Percentiles rank a stretch among this genome's conserved stretches.
Evolutionary conservation across 768 basidiomycete genomes (phyloP).

Genomic region (Strobilomyces confusus): DNA sequence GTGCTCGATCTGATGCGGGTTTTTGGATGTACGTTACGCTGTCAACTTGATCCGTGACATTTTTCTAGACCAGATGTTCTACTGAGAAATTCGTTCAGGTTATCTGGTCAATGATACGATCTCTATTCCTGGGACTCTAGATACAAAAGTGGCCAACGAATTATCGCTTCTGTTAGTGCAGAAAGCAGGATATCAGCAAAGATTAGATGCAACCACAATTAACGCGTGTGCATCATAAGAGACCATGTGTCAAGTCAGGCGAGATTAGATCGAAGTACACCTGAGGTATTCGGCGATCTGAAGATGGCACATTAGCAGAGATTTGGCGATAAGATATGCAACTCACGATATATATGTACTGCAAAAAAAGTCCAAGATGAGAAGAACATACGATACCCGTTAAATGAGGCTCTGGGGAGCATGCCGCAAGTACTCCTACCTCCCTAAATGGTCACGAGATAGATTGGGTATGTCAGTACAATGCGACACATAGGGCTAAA

Average conservation of each 20-base stretch:
- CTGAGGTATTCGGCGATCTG: conserved; percentile 4
- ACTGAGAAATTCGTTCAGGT: neutral
- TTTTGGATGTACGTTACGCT: neutral
- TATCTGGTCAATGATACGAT: neutral
- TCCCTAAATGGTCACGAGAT: neutral
- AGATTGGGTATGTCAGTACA: neutral
- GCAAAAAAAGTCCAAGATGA: neutral
- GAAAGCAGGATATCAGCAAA: neutral
- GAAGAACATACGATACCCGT: neutral
- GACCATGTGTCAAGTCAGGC: neutral
- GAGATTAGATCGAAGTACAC: neutral
- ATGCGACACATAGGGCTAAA: neutral
- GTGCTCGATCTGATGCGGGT: neutral
- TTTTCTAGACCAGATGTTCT: neutral
- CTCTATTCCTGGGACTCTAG: conserved; percentile 1
- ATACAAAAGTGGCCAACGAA: conserved; percentile 1
- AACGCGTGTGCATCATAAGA: neutral
- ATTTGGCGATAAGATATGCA: neutral
- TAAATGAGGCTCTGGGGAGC: neutral
- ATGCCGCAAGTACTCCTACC: neutral
- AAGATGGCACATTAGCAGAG: neutral
- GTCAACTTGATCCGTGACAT: neutral
- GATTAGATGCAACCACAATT: neutral
- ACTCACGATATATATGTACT: conserved; percentile 7
- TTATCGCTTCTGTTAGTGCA: conserved; percentile 21